A percentile compares a stretch with the other conserved stretches of the same genome.
phyloP scores from a whole-genome alignment of 2,329 filamentous ascomycete genomes.

The Penicillium sp. region DNA sequence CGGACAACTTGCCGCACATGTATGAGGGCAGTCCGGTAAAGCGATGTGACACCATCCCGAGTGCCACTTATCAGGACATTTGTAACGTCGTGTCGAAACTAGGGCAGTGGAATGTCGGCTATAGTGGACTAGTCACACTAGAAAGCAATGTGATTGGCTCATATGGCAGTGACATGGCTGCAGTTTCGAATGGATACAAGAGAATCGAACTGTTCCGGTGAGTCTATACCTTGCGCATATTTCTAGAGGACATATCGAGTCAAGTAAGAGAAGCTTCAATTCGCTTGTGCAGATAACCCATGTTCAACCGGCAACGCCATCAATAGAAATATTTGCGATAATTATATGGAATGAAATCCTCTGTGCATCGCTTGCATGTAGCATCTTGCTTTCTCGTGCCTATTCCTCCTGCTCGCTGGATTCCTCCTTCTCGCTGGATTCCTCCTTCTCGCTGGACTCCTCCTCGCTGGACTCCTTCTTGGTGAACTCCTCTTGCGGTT shows the following conservation, averaged over 20 bases:
- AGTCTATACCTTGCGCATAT: neutral
- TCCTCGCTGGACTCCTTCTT: constrained; percentile 5
- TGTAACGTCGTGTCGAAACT: neutral
- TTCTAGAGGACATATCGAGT: neutral
- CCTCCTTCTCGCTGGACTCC: neutral
- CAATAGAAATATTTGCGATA: neutral
- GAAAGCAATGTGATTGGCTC: neutral
- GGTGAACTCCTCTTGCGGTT: constrained; percentile 18
- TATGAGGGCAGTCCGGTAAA: neutral
- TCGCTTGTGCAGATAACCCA: constrained; percentile 4
- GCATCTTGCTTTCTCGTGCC: neutral
- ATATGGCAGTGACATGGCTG: neutral
- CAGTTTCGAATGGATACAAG: neutral
- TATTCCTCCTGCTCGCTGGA: neutral
- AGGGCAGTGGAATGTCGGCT: neutral
- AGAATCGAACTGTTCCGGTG: neutral
- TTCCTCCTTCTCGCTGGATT: constrained; percentile 3
- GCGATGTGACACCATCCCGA: neutral
- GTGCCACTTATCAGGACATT: neutral
- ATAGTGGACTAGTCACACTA: neutral
- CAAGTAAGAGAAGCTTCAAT: constrained; percentile 3
- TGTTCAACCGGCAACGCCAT: constrained; percentile 6
- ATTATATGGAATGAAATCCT: neutral
- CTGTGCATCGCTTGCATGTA: constrained; percentile 2
- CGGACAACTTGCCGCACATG: neutral